phyloP scores from a whole-genome alignment of 805 yeast genomes.

The Zygoascus flipseniorum region DNA sequence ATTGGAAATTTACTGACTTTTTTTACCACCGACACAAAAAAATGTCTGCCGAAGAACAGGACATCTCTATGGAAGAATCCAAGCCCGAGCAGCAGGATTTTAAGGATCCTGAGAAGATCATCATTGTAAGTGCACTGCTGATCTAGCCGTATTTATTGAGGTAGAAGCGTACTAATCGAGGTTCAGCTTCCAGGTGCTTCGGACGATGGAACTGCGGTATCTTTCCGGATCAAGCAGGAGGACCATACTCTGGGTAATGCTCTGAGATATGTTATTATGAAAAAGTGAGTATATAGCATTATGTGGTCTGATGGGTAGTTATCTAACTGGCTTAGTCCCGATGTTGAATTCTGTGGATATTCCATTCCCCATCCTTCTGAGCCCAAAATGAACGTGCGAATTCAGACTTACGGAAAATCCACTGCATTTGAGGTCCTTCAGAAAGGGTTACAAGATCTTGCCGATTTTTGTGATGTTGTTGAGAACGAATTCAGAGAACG shows the following conservation, averaged over 20 bases:
- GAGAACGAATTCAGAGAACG: conserved; percentile 70
- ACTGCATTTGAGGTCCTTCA: conserved; percentile 91
- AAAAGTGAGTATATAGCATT: conserved; percentile 40
- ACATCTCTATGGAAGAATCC: conserved; percentile 9
- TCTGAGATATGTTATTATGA: conserved; percentile 88
- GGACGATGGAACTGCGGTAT: conserved; percentile 90
- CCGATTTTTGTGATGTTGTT: conserved; percentile 72
- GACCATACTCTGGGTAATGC: conserved; percentile 97
- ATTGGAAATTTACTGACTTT: not conserved
- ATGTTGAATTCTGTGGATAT: conserved; percentile 96
- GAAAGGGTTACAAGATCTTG: conserved; percentile 80
- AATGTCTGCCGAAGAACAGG: conserved; percentile 12
- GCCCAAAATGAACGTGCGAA: conserved; percentile 76
- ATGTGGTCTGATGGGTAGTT: conserved; percentile 1
- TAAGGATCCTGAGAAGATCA: conserved; percentile 24
- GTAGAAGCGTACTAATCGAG: no score
- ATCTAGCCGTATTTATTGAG: not conserved
- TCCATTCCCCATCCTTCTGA: conserved; percentile 98
- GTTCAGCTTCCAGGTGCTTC: conserved; percentile 67
- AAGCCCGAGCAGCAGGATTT: conserved; percentile 8
- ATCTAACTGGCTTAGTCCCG: conserved; percentile 41
- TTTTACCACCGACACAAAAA: not conserved
- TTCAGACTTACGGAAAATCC: conserved; percentile 79
- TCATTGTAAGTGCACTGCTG: conserved; percentile 18
- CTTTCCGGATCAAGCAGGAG: conserved; percentile 86